These are phyloP conservation scores for Thyridium curvatum DNA, from an alignment of 2,329 filamentous ascomycete species.

Conservation along the genomic window DNA sequence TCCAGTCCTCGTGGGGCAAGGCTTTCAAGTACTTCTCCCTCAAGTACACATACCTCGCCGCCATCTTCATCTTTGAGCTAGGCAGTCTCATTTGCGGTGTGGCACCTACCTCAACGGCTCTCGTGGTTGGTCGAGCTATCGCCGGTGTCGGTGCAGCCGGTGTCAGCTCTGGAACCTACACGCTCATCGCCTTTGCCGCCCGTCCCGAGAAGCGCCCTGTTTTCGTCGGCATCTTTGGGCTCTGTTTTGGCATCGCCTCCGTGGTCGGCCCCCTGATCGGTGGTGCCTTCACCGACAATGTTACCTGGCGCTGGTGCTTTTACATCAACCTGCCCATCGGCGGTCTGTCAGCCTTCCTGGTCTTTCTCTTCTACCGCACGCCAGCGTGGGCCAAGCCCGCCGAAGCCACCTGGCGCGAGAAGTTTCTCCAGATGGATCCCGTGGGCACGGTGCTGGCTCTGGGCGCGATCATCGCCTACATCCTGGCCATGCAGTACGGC, in stretches of 20 bases:
- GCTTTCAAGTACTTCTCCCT: conserved; percentile 34
- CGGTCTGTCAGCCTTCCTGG: conserved; percentile 19
- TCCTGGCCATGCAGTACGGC: conserved; percentile 77
- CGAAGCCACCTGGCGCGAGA: conserved; percentile 10
- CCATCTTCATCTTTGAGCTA: conserved; percentile 31
- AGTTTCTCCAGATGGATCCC: conserved; percentile 16
- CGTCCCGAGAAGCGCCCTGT: conserved; percentile 16
- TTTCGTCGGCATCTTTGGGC: conserved; percentile 29
- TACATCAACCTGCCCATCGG: conserved; percentile 28
- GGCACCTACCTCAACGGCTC: conserved; percentile 17
- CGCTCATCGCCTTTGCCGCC: conserved; percentile 26
- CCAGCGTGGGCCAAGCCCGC: conserved; percentile 7
- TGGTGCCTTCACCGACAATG: conserved; percentile 18
- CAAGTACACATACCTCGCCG: conserved; percentile 27
- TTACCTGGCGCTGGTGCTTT: conserved; percentile 28
- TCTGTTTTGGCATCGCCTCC: conserved; percentile 36
- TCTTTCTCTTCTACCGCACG: conserved; percentile 12
- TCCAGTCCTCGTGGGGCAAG: conserved; percentile 27
- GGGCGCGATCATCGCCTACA: conserved; percentile 31
- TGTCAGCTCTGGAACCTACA: conserved; percentile 34
- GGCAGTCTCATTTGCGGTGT: conserved; percentile 29
- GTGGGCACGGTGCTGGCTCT: conserved; percentile 12
- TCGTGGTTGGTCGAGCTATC: conserved; percentile 21
- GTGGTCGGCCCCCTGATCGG: conserved; percentile 18
- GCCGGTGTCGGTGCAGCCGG: conserved; percentile 29